Percentiles rank a stretch among this genome's conserved stretches.
Evolutionary conservation across 2,329 filamentous ascomycete species (phyloP).

Genomic region (Claviceps purpurea): DNA sequence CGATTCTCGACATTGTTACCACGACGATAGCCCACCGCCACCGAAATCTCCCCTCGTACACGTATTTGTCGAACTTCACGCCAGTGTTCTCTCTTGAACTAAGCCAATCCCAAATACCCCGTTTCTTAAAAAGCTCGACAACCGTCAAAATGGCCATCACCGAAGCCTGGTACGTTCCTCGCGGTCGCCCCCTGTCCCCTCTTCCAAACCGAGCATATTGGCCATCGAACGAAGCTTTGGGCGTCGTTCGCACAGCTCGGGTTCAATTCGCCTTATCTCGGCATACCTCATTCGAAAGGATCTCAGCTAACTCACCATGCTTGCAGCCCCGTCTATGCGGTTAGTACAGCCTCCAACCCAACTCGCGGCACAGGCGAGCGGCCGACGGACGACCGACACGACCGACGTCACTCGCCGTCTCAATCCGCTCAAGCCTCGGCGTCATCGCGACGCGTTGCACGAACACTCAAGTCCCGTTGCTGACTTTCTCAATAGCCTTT

Average conservation of each 20-base stretch:
- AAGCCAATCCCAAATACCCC: constrained; percentile 7
- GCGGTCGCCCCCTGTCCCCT: constrained; percentile 18
- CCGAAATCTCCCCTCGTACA: constrained; percentile 12
- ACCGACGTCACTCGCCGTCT: constrained; percentile 17
- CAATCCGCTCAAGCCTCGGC: constrained; percentile 7
- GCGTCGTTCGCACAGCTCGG: constrained; percentile 10
- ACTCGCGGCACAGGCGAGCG: not conserved
- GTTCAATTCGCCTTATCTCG: not conserved
- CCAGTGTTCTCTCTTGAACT: not conserved
- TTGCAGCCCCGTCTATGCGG: constrained; percentile 89
- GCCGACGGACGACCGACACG: constrained; percentile 14
- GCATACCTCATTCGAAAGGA: constrained; percentile 2
- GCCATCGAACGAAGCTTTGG: constrained; percentile 18
- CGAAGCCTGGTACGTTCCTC: constrained; percentile 64
- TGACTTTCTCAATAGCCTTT: constrained; percentile 50
- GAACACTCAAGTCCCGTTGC: constrained; percentile 11
- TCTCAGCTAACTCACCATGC: constrained; percentile 29
- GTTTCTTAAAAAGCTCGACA: constrained; percentile 14
- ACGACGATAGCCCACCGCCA: constrained; percentile 11
- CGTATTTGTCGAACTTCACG: constrained; percentile 5
- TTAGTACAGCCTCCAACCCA: constrained; percentile 46
- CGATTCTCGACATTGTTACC: constrained; percentile 11
- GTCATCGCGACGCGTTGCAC: constrained; percentile 9
- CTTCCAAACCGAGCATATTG: constrained; percentile 10
- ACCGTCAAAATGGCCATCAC: constrained; percentile 51